Conservation (phyloP, 129 eudicot genomes). For the Logfia minima region DNA sequence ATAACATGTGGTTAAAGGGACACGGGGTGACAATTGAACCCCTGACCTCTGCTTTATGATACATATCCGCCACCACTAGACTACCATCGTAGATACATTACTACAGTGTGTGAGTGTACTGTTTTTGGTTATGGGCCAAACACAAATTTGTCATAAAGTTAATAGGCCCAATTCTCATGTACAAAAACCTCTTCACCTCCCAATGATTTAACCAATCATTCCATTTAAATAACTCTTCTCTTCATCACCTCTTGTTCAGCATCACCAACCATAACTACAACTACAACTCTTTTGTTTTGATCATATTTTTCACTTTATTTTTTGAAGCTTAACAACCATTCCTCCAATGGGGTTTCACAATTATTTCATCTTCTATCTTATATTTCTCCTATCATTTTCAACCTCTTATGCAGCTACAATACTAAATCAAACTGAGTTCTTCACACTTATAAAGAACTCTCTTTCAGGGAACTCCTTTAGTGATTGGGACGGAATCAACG, state of each 20-base stretch:
- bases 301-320: conserved; percentile 7
- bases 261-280: conserved; percentile 39
- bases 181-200: conserved; percentile 32
- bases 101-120: too few relatives aligned
- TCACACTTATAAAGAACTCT: conserved; percentile 54
- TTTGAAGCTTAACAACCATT: conserved; percentile 5
- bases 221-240: conserved; percentile 66
- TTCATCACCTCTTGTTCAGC: conserved; percentile 46
- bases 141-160: not conserved
- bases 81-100: too few relatives aligned
- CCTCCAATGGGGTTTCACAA: conserved; percentile 44
- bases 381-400: conserved; percentile 36
- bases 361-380: conserved; percentile 32
- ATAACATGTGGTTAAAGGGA: too few relatives aligned
- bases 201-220: conserved; percentile 49
- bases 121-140: not conserved
- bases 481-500: conserved; percentile 49
- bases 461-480: conserved; percentile 46
- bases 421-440: conserved; percentile 49
- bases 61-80: too few relatives aligned
- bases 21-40: too few relatives aligned
- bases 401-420: conserved; percentile 34
- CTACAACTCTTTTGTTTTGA: conserved; percentile 4
- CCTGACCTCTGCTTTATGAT: too few relatives aligned
- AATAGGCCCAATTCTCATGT: conserved; percentile 4